These are phyloP conservation scores for Cladosporium velox DNA, from an alignment of 2,329 filamentous ascomycete species.

Conservation along the genomic window DNA sequence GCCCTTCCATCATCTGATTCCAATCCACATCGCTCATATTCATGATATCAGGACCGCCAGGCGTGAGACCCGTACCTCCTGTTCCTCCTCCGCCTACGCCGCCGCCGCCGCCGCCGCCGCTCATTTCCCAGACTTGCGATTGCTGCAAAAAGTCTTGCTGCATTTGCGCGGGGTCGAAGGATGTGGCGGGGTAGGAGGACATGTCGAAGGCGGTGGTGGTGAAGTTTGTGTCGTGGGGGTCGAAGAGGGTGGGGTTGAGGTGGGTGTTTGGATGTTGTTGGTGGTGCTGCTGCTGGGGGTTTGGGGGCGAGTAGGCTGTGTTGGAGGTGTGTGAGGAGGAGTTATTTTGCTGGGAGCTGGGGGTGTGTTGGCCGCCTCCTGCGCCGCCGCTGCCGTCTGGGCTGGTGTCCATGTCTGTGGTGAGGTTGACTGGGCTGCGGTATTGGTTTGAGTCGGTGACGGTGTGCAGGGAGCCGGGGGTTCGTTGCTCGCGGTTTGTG, in stretches of 20 bases:
- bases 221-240: conserved; percentile 24
- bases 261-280: neutral
- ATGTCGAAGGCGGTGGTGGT: conserved; percentile 28
- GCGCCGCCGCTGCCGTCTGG: conserved; percentile 31
- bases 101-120: conserved; percentile 20
- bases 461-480: conserved; percentile 28
- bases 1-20: conserved; percentile 33
- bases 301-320: conserved; percentile 33
- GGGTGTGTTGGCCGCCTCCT: conserved; percentile 30
- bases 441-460: conserved; percentile 22
- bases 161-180: conserved; percentile 21
- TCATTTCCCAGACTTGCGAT: conserved; percentile 27
- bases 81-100: neutral
- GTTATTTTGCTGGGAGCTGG: conserved; percentile 30
- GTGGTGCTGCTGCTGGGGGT: conserved; percentile 18
- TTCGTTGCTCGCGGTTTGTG: conserved; percentile 30
- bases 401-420: conserved; percentile 35
- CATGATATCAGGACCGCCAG: conserved; percentile 30
- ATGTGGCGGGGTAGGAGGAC: conserved; percentile 22
- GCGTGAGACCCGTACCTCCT: conserved; percentile 24
- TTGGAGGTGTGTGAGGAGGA: conserved; percentile 34
- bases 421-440: conserved; percentile 28
- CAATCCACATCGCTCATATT: conserved; percentile 36
- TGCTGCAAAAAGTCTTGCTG: neutral
- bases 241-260: conserved; percentile 23